Conservation (phyloP, 2,329 filamentous ascomycete genomes). For the Phyllosticta paracitricarpa region DNA sequence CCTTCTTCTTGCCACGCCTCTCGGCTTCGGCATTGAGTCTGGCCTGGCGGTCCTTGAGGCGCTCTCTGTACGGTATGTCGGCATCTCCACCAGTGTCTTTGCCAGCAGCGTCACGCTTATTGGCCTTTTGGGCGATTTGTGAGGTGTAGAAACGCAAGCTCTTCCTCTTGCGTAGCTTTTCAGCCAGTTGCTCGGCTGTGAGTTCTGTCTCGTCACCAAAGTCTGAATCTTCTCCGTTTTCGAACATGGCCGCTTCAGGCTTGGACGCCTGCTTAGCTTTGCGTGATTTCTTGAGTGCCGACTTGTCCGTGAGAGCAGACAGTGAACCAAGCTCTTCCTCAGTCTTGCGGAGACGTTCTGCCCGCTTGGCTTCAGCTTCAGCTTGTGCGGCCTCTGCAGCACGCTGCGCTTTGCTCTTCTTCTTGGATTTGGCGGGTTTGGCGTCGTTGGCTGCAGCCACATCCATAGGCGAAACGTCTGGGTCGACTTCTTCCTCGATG, state of each 20-base stretch:
- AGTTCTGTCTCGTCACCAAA: constrained; percentile 84
- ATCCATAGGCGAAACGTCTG: constrained; percentile 11
- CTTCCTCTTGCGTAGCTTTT: constrained; percentile 86
- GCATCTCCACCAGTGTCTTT: constrained; percentile 68
- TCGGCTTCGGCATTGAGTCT: constrained; percentile 84
- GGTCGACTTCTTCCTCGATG: constrained; percentile 22
- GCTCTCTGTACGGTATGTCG: constrained; percentile 81
- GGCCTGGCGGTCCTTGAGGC: constrained; percentile 73
- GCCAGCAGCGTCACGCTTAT: constrained; percentile 66
- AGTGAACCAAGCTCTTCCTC: constrained; percentile 68
- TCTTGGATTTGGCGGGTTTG: constrained; percentile 25
- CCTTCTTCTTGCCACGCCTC: constrained; percentile 60
- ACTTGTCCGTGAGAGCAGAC: constrained; percentile 47
- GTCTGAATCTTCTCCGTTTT: constrained; percentile 62
- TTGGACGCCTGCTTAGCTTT: constrained; percentile 32
- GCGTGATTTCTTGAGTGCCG: constrained; percentile 37
- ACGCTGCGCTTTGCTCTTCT: constrained; percentile 39
- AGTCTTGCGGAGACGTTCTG: constrained; percentile 44
- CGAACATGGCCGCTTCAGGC: constrained; percentile 14
- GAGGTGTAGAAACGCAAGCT: constrained; percentile 95
- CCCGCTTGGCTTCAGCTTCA: constrained; percentile 43
- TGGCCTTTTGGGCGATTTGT: constrained; percentile 90
- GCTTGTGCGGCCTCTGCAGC: constrained; percentile 44
- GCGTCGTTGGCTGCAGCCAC: constrained; percentile 26
- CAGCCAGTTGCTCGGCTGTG: constrained; percentile 66